phyloP scores from a whole-genome alignment of 129 eudicot genomes.

The Flaveria brownii region DNA sequence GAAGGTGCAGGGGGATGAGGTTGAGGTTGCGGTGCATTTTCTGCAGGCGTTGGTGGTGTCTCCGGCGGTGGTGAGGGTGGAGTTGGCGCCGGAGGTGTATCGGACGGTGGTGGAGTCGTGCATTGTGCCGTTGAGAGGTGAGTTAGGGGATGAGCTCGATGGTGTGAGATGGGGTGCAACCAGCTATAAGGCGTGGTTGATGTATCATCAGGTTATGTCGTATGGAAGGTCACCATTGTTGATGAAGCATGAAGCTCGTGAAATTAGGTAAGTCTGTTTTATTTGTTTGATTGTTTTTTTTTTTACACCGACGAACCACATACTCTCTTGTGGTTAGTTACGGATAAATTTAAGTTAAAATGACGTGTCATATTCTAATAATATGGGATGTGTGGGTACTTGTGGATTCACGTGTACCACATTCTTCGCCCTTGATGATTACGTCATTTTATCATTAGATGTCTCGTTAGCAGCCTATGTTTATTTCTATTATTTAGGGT shows the following conservation, averaged over 20 bases:
- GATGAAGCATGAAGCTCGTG: slow-evolving; percentile 33
- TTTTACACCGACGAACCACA: too few species aligned
- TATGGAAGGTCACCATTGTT: slow-evolving; percentile 45
- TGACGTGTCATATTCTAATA: too few species aligned
- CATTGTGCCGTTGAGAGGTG: slow-evolving; percentile 22
- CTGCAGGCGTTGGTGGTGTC: slow-evolving; percentile 66
- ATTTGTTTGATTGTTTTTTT: too few species aligned
- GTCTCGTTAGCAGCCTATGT: too few species aligned
- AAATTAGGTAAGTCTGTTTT: slow-evolving; percentile 37
- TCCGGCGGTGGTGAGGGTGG: slow-evolving; percentile 40
- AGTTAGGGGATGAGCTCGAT: slow-evolving; percentile 7
- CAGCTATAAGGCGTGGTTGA: slow-evolving; percentile 70
- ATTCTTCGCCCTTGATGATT: too few species aligned
- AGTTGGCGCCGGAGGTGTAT: slow-evolving; percentile 63
- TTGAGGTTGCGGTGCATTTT: slow-evolving; percentile 75
- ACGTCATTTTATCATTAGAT: too few species aligned
- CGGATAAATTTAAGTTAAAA: too few species aligned
- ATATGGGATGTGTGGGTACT: too few species aligned
- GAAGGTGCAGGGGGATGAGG: slow-evolving; percentile 51
- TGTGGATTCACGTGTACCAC: too few species aligned
- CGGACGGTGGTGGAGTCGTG: slow-evolving; percentile 32
- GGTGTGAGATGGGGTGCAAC: slow-evolving; percentile 54
- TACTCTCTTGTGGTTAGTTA: too few species aligned
- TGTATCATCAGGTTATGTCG: slow-evolving; percentile 75
- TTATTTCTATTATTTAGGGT: too few species aligned